phyloP scores from a whole-genome alignment of 2,329 filamentous ascomycete genomes.

The Stachybotrys echinatus region DNA sequence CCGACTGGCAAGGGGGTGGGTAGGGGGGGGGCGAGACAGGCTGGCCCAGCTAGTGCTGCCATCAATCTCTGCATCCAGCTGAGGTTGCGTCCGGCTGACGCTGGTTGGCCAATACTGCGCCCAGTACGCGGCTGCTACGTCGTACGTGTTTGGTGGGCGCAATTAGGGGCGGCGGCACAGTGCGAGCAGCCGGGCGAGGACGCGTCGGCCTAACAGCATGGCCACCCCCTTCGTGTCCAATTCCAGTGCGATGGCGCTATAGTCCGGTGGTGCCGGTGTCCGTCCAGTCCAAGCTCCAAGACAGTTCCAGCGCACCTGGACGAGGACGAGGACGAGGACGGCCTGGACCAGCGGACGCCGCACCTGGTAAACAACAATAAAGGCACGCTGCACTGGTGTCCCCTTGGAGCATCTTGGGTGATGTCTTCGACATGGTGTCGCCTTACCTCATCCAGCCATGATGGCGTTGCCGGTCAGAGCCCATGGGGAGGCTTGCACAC shows the following conservation, averaged over 20 bases:
- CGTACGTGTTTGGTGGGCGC: too few species aligned
- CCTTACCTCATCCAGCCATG: not conserved
- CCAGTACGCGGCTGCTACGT: not conserved
- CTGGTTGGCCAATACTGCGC: not conserved
- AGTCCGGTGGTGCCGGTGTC: not conserved
- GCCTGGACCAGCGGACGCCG: not conserved
- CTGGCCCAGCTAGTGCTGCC: not conserved
- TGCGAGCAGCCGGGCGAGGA: too few species aligned
- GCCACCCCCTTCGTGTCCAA: too few species aligned
- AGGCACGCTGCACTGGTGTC: not conserved
- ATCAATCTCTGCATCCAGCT: not conserved
- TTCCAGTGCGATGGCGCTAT: not conserved
- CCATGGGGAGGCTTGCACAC: not conserved
- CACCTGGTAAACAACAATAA: not conserved
- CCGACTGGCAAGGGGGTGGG: not conserved
- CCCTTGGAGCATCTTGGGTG: not conserved
- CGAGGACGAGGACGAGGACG: too few species aligned
- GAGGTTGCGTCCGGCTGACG: not conserved
- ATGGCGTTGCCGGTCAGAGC: not conserved
- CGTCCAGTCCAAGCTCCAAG: not conserved
- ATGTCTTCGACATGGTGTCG: not conserved
- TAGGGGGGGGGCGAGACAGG: not conserved
- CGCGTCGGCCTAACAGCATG: too few species aligned
- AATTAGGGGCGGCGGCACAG: too few species aligned
- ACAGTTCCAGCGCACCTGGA: not conserved